Conservation (phyloP, 441 rosid genomes). For the Biscutella laevigata region DNA sequence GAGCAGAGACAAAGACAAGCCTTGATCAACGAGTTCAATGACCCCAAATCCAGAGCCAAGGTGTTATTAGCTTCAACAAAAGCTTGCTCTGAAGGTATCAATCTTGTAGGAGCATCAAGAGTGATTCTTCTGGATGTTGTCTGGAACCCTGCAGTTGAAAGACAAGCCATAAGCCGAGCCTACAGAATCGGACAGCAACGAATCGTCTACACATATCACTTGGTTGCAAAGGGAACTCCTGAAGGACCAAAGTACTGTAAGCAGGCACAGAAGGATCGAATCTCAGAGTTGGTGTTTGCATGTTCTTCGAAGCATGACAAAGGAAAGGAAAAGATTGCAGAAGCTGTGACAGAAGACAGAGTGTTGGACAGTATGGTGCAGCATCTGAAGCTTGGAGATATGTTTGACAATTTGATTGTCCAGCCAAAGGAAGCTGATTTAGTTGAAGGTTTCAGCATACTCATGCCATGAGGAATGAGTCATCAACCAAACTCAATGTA, state of each 20-base stretch:
- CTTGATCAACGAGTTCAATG: slow-evolving; percentile 43
- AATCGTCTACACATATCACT: slow-evolving; percentile 50
- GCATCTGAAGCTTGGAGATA: slow-evolving; percentile 23
- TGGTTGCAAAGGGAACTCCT: slow-evolving; percentile 40
- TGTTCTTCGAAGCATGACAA: slow-evolving; percentile 21
- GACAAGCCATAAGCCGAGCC: slow-evolving; percentile 75
- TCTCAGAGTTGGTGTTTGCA: slow-evolving; percentile 45
- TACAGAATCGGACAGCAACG: slow-evolving; percentile 58
- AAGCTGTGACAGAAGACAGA: slow-evolving; percentile 31
- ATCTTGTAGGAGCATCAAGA: slow-evolving; percentile 68
- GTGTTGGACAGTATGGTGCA: slow-evolving; percentile 43
- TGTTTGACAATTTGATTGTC: slow-evolving; percentile 35
- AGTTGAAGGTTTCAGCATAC: slow-evolving; percentile 24
- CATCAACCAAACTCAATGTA: not conserved
- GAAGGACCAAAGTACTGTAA: slow-evolving; percentile 45
- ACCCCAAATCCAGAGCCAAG: slow-evolving; percentile 35
- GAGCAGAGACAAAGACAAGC: slow-evolving; percentile 37
- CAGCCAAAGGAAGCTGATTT: slow-evolving; percentile 32
- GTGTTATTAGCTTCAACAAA: slow-evolving; percentile 63
- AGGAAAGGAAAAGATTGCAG: slow-evolving; percentile 6
- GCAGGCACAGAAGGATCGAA: slow-evolving; percentile 41
- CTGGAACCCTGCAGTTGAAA: slow-evolving; percentile 70
- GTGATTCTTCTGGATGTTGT: slow-evolving; percentile 58
- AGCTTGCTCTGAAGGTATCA: slow-evolving; percentile 79
- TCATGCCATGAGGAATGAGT: slow-evolving; percentile 23